phyloP scores from a whole-genome alignment of 768 basidiomycete genomes.

The Boletus fagicola region DNA sequence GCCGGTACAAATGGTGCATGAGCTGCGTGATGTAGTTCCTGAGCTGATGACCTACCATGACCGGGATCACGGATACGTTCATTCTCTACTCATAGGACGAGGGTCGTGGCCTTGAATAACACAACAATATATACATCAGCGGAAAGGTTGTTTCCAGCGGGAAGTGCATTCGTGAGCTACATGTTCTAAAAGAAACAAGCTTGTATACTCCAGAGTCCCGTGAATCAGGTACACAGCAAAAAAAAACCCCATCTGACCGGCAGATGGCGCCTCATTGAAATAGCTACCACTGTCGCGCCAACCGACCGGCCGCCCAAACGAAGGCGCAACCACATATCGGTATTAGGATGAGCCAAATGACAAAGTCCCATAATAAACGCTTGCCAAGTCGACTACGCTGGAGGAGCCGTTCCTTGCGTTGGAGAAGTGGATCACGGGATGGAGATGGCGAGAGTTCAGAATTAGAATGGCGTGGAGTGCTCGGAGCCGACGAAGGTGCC shows the following conservation, averaged over 20 bases:
- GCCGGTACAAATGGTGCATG: background rate
- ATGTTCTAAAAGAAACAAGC: background rate
- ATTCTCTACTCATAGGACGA: background rate
- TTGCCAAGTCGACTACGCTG: conserved; percentile 71
- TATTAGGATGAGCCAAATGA: conserved; percentile 71
- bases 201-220: conserved; percentile 4
- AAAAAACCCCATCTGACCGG: conserved; percentile 8
- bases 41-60: background rate
- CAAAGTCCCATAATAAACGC: conserved; percentile 81
- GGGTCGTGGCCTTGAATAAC: background rate
- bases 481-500: conserved; percentile 29
- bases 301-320: conserved; percentile 55
- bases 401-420: conserved; percentile 81
- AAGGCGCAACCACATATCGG: conserved; percentile 56
- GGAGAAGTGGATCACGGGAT: conserved; percentile 66
- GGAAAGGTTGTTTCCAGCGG: background rate
- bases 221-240: background rate
- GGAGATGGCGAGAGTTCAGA: conserved; percentile 26
- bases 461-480: conserved; percentile 20
- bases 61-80: background rate
- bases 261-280: background rate
- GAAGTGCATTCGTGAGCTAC: conserved; percentile 1
- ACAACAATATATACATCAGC: background rate
- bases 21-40: background rate
- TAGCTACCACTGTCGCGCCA: conserved; percentile 53